Evolutionary conservation across 306 rosid genomes (phyloP).

Genomic region (Medicago truncatula): MtrunA17r5.0-ANR NC_053044.1:39861001-39861500

Average conservation of each 20-base stretch:
- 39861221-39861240: slow-evolving; percentile 31
- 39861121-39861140: slow-evolving; percentile 8
- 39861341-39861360: not conserved
- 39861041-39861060: slow-evolving; percentile 24
- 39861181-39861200: not conserved
- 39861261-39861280: slow-evolving; percentile 11
- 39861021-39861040: slow-evolving; percentile 34
- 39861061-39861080: slow-evolving; percentile 11
- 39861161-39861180: slow-evolving; percentile 34
- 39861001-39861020: not conserved
- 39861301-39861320: not conserved
- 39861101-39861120: slow-evolving; percentile 15
- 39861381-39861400: not conserved
- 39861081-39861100: not conserved
- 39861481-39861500: slow-evolving; percentile 25
- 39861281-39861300: slow-evolving; percentile 34
- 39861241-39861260: slow-evolving; percentile 1
- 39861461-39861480: slow-evolving; percentile 8
- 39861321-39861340: not conserved
- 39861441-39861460: slow-evolving; percentile 28
- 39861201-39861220: slow-evolving; percentile 35
- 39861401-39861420: slow-evolving; percentile 1
- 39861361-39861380: not conserved
- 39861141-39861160: slow-evolving; percentile 32
- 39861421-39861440: not conserved